These are phyloP conservation scores for Senna tora DNA, from an alignment of 306 rosid species.

Conservation along the genomic window DNA sequence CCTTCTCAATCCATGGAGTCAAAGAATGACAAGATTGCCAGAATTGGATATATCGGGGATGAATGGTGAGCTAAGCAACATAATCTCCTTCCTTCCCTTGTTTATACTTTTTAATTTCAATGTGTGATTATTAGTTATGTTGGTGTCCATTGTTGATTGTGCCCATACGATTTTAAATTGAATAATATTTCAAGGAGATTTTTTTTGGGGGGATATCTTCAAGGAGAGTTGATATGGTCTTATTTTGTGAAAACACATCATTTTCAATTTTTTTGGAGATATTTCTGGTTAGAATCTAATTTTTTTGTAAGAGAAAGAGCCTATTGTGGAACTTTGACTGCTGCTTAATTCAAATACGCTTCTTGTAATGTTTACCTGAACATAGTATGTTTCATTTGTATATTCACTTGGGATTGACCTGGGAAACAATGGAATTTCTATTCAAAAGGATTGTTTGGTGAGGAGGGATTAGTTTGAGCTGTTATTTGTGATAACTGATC, in stretches of 20 bases:
- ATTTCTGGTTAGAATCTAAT: not conserved
- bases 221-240: not conserved
- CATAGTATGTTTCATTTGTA: conserved; percentile 2
- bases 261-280: not conserved
- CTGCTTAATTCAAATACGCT: not conserved
- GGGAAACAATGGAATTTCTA: conserved; percentile 16
- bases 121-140: not conserved
- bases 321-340: too few species aligned
- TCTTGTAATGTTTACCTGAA: not conserved
- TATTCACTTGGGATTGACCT: not conserved
- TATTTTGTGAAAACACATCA: not conserved
- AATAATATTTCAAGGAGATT: not conserved
- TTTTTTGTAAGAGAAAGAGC: too few species aligned
- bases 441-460: not conserved
- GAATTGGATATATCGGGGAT: conserved; percentile 76
- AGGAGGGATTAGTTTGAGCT: conserved; percentile 5
- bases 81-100: not conserved
- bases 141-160: not conserved
- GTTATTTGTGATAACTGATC: not conserved
- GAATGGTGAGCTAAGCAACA: conserved; percentile 68
- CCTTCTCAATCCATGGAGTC: conserved; percentile 46
- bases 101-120: conserved; percentile 6
- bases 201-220: not conserved
- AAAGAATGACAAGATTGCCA: conserved; percentile 28
- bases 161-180: not conserved